Evolutionary conservation across 1,139 yeast species (phyloP), one percentile per base, ranked within the genome.

Genomic region (Kodamaea plutei): DNA sequence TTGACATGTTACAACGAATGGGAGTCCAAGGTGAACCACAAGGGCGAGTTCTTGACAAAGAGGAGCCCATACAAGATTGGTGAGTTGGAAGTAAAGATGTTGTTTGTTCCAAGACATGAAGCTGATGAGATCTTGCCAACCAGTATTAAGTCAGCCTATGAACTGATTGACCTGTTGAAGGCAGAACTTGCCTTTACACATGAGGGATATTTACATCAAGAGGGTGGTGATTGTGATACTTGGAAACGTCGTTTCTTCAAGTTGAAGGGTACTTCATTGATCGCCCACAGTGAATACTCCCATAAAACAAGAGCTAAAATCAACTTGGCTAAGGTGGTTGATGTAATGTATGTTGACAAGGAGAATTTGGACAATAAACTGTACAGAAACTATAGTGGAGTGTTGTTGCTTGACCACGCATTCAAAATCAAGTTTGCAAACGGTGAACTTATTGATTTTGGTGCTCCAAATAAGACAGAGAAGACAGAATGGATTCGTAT

Each of bases 1-100:
- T 56, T 85, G 35, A 73, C 78, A 10, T 73, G 91, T 47, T 75
- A 75, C 54, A 87, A 87, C 50, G 95, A 87, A 53, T 89, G 96
- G 96, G 83, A 79, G 31, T 64, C 64, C 4, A 48, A 52, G 23
- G 45, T 50, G 2, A 63, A 58, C 16, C 38, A 45, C 6, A 54
- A 48, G 16, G 50, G 50, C 6, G 58, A 64, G 10, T 52, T 54
- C 10, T 48, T 48, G 13, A 47, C 50, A 20, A 55, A 59, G 39
- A 57, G 64, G 26, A 61, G 68, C 14, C 85, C 93, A 2, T 79
- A 79, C 50, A 61, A 71, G 24, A 69, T 84, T 42, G 93, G 84
- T 8, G 73, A 74, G 28, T 56, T 89, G 31, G 80, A 81, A 45
- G 75, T 84, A 15, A 76, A 79, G 34, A 78, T 84, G 81, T 62